Evolutionary conservation across 2,329 filamentous ascomycete genomes (phyloP).

Genomic region (Emergomyces orientalis): DNA sequence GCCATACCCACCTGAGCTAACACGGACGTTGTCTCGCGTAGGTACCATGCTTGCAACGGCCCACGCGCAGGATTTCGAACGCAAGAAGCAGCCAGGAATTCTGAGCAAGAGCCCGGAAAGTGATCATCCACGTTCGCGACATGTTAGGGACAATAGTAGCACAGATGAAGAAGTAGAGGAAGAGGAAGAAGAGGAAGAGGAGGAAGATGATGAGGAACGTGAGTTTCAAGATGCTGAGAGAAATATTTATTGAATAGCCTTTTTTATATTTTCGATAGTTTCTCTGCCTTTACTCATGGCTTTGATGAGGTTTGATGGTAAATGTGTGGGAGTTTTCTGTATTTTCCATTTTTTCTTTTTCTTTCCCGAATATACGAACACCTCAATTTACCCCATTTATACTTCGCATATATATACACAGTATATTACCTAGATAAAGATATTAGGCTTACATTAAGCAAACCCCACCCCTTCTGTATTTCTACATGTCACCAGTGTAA

Average conservation of each 20-base stretch:
- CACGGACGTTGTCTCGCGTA: slow-evolving; percentile 39
- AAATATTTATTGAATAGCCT: background rate
- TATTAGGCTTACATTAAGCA: no score
- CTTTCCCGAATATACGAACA: no score
- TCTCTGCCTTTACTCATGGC: background rate
- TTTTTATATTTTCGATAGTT: background rate
- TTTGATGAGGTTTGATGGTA: background rate
- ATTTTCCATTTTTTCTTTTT: no score
- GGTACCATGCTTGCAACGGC: slow-evolving; percentile 68
- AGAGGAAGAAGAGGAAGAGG: slow-evolving; percentile 21
- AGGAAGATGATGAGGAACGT: slow-evolving; percentile 2
- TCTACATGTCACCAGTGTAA: no score
- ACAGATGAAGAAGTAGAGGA: slow-evolving; percentile 32
- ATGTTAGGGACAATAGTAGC: slow-evolving; percentile 26
- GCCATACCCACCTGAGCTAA: background rate
- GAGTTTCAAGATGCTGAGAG: slow-evolving; percentile 2
- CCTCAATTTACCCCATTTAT: no score
- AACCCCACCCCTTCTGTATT: no score
- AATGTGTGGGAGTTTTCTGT: no score
- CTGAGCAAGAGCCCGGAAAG: slow-evolving; percentile 29
- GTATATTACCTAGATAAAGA: no score
- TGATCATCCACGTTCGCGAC: slow-evolving; percentile 24
- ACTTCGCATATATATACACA: no score
- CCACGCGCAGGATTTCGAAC: slow-evolving; percentile 86
- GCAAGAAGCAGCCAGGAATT: slow-evolving; percentile 52